Percentiles rank a stretch among this genome's conserved stretches.
phyloP scores from a whole-genome alignment of 805 yeast species.

The Metahyphopichia silvanorum region DNA sequence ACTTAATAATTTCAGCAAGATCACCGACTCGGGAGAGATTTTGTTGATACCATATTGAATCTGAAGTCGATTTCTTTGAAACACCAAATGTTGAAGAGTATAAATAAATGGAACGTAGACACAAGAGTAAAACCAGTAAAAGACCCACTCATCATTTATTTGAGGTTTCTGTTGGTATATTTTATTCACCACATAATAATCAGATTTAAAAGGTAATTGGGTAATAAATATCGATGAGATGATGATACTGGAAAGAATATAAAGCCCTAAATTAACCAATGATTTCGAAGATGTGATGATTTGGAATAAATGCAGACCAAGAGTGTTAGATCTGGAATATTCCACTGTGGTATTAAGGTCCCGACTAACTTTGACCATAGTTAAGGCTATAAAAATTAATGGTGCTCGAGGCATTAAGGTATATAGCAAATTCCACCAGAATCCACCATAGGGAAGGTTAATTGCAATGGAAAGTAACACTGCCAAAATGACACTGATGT shows the following conservation, averaged over 20 bases:
- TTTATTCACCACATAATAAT: slow-evolving; percentile 32
- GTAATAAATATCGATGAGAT: slow-evolving; percentile 21
- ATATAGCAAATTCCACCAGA: slow-evolving; percentile 29
- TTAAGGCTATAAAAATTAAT: slow-evolving; percentile 23
- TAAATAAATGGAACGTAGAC: slow-evolving; percentile 42
- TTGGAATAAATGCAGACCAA: slow-evolving; percentile 24
- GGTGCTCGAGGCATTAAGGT: slow-evolving; percentile 27
- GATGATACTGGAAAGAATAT: slow-evolving; percentile 18
- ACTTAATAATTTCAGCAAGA: slow-evolving; percentile 21
- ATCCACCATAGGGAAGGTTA: slow-evolving; percentile 22
- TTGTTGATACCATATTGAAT: slow-evolving; percentile 43
- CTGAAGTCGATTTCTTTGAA: slow-evolving; percentile 53
- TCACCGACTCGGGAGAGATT: slow-evolving; percentile 34
- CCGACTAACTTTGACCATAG: slow-evolving; percentile 23
- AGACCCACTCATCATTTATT: slow-evolving; percentile 44
- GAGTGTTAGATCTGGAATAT: slow-evolving; percentile 27
- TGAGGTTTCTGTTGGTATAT: slow-evolving; percentile 37
- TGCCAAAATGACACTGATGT: slow-evolving; percentile 26
- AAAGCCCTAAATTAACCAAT: slow-evolving; percentile 14
- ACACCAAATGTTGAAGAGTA: slow-evolving; percentile 46
- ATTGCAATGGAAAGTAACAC: slow-evolving; percentile 20
- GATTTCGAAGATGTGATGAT: slow-evolving; percentile 16
- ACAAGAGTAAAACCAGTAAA: slow-evolving; percentile 44
- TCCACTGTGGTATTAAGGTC: slow-evolving; percentile 25
- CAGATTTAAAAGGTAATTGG: slow-evolving; percentile 22